Conservation (phyloP, 176 grass and related monocot species). For the Juncus effusus region DNA sequence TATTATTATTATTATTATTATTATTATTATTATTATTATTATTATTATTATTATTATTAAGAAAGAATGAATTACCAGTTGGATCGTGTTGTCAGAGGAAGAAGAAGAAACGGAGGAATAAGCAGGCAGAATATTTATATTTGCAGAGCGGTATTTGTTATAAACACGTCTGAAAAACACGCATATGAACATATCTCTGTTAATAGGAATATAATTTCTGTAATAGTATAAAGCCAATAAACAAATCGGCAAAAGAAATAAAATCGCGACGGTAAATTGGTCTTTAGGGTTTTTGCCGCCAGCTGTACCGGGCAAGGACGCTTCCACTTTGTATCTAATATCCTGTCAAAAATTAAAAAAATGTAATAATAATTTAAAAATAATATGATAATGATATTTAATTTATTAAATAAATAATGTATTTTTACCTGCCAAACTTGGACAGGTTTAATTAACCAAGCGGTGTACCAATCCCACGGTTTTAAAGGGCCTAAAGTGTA, state of each 20-base stretch:
- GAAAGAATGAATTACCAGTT: background rate
- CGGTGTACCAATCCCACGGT: slow-evolving; percentile 98
- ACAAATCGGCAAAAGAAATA: slow-evolving; percentile 67
- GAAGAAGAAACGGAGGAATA: slow-evolving; percentile 69
- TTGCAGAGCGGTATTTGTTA: slow-evolving; percentile 61
- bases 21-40: too few relatives aligned
- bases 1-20: too few relatives aligned
- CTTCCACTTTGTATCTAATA: slow-evolving; percentile 70
- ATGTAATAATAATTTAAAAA: slow-evolving; percentile 22
- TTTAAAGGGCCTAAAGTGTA: slow-evolving; percentile 91
- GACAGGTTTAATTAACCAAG: slow-evolving; percentile 95
- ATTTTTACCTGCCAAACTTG: slow-evolving; percentile 84
- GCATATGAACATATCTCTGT: slow-evolving; percentile 46
- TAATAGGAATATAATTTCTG: slow-evolving; percentile 66
- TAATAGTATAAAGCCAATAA: slow-evolving; percentile 72
- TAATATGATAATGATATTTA: slow-evolving; percentile 20
- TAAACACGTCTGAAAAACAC: slow-evolving; percentile 43
- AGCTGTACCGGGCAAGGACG: slow-evolving; percentile 73
- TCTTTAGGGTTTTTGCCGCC: slow-evolving; percentile 67
- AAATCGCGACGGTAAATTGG: slow-evolving; percentile 49
- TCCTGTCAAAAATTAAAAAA: slow-evolving; percentile 42
- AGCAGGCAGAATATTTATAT: slow-evolving; percentile 49
- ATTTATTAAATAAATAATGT: background rate
- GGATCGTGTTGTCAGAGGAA: slow-evolving; percentile 29
- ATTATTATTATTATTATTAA: too few relatives aligned